A percentile compares a stretch with the other conserved stretches of the same genome.
phyloP scores from a whole-genome alignment of 176 grass and related monocot genomes.

The Leersia perrieri region DNA sequence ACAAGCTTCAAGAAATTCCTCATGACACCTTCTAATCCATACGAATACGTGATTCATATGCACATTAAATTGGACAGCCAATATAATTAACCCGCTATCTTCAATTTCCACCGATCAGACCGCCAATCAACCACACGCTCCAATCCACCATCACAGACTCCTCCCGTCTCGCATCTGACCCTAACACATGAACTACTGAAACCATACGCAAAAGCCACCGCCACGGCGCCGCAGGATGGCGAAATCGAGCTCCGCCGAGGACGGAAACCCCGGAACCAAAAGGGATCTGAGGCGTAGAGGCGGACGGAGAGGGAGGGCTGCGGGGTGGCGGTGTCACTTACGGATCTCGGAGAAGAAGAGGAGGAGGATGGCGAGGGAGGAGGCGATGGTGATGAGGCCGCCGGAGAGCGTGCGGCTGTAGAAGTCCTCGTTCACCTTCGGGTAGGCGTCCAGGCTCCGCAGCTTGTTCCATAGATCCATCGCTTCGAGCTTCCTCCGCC shows the following conservation, averaged over 20 bases:
- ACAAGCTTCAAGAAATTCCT: background rate
- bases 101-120: background rate
- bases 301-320: slow-evolving; percentile 17
- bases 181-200: background rate
- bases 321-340: slow-evolving; percentile 31
- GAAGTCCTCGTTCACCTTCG: slow-evolving; percentile 99
- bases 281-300: background rate
- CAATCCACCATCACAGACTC: background rate
- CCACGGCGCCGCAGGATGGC: background rate
- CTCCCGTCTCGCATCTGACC: background rate
- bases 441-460: slow-evolving; percentile 90
- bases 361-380: slow-evolving; percentile 80
- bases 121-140: background rate
- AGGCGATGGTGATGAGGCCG: slow-evolving; percentile 88
- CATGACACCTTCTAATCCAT: background rate
- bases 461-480: slow-evolving; percentile 94
- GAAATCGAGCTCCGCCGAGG: slow-evolving; percentile 5
- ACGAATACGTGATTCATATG: background rate
- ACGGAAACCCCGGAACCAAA: background rate
- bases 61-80: background rate
- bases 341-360: slow-evolving; percentile 98
- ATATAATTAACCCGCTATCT: background rate
- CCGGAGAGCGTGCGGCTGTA: slow-evolving; percentile 96
- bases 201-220: background rate
- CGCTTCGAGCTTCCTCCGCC: slow-evolving; percentile 11